Percentiles rank a stretch among this genome's conserved stretches.
Conservation (phyloP, 2,329 filamentous ascomycete species). For the Fusarium compactum region DNA sequence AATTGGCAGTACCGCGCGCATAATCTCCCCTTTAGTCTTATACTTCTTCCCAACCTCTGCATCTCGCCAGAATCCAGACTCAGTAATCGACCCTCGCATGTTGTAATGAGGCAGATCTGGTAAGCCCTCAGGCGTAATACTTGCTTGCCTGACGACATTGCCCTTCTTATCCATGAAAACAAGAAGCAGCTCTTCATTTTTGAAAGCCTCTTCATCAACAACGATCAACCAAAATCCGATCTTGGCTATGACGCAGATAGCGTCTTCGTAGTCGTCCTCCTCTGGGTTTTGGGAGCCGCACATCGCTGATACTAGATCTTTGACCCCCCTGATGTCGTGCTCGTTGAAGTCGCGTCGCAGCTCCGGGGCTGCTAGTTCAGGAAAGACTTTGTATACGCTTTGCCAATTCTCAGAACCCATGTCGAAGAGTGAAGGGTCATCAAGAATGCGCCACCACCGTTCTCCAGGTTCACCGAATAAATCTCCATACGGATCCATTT, state of each 20-base stretch:
- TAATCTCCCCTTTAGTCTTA: background rate
- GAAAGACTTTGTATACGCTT: background rate
- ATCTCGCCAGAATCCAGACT: background rate
- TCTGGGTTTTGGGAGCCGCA: background rate
- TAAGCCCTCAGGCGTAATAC: accelerated
- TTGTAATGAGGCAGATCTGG: background rate
- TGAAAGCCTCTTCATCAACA: background rate
- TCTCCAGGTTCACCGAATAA: background rate
- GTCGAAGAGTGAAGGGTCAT: background rate
- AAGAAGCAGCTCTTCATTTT: background rate
- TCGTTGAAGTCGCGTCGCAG: background rate
- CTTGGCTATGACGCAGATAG: background rate
- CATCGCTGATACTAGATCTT: accelerated
- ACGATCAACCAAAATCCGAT: background rate
- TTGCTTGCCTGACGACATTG: background rate
- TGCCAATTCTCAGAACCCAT: background rate
- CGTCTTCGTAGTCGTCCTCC: background rate
- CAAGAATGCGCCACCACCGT: background rate
- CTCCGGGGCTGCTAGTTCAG: background rate
- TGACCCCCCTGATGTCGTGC: accelerated
- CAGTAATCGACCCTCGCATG: background rate
- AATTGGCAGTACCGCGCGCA: background rate
- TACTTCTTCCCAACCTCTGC: background rate
- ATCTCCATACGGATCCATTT: background rate
- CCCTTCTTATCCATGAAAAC: background rate